These are phyloP conservation scores for Podospora bellae-mahoneyi DNA, from an alignment of 495 filamentous ascomycete genomes.

Conservation along the genomic window DNA sequence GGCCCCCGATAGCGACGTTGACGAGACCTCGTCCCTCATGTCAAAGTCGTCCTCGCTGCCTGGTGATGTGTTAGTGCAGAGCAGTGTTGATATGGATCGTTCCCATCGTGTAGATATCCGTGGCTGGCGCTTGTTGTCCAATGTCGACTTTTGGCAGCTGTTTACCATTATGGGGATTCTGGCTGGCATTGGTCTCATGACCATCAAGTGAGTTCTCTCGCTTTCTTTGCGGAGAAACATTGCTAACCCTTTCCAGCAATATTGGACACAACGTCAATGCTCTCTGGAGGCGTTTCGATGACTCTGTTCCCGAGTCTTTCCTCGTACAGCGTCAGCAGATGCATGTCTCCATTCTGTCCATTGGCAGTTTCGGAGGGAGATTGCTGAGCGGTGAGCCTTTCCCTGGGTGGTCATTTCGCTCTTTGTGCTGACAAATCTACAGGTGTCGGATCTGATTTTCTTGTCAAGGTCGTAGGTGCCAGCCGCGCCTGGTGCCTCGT, in stretches of 20 bases:
- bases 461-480: slow-evolving; percentile 73
- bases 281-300: slow-evolving; percentile 80
- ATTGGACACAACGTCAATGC: slow-evolving; percentile 85
- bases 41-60: slow-evolving; percentile 55
- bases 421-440: slow-evolving; percentile 10
- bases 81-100: slow-evolving; percentile 55
- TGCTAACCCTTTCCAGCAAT: slow-evolving; percentile 62
- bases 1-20: slow-evolving; percentile 39
- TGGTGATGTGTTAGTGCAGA: slow-evolving; percentile 47
- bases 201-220: slow-evolving; percentile 77
- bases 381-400: slow-evolving; percentile 61
- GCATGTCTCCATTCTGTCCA: slow-evolving; percentile 89
- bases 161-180: slow-evolving; percentile 82
- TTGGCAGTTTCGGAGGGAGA: slow-evolving; percentile 79
- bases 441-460: slow-evolving; percentile 86
- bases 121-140: slow-evolving; percentile 71
- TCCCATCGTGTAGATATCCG: slow-evolving; percentile 82
- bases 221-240: background rate
- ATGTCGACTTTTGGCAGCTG: slow-evolving; percentile 83
- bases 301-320: slow-evolving; percentile 65
- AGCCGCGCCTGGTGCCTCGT: slow-evolving; percentile 89
- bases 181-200: slow-evolving; percentile 94
- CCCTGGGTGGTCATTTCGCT: background rate
- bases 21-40: slow-evolving; percentile 84
- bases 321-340: slow-evolving; percentile 80